These are phyloP conservation scores for Fraxinus dipetala DNA, from an alignment of 305 asterid species.

Conservation along the genomic window DNA sequence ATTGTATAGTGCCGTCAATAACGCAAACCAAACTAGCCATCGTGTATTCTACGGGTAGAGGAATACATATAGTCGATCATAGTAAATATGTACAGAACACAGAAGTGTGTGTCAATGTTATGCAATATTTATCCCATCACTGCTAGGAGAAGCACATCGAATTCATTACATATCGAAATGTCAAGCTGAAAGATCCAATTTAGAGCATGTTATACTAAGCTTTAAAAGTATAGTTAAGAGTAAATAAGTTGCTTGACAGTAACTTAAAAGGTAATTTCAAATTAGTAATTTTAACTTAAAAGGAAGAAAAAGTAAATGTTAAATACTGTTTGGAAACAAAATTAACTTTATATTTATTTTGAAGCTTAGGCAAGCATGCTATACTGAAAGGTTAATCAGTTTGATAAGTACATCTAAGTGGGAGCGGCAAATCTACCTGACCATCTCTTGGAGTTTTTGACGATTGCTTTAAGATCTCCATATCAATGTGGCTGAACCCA, in stretches of 20 bases:
- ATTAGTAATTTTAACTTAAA: neutral
- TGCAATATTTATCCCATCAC: neutral
- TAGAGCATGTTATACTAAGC: neutral
- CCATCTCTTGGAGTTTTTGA: conserved; percentile 34
- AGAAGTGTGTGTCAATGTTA: neutral
- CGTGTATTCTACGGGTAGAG: neutral
- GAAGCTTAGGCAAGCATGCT: neutral
- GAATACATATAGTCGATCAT: neutral
- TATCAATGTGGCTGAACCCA: conserved; percentile 33
- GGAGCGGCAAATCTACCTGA: conserved; percentile 34
- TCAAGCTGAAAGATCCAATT: neutral
- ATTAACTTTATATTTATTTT: conserved; percentile 3
- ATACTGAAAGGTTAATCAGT: neutral
- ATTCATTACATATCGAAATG: neutral
- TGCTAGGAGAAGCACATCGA: neutral
- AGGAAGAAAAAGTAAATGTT: neutral
- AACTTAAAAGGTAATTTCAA: neutral
- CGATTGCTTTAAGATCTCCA: conserved; percentile 34
- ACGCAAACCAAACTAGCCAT: neutral
- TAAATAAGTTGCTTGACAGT: neutral
- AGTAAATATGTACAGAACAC: neutral
- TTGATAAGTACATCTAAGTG: neutral
- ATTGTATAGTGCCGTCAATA: neutral
- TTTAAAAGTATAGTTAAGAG: neutral
- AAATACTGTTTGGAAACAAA: neutral